A percentile compares a stretch with the other conserved stretches of the same genome.
phyloP scores from a whole-genome alignment of 2,329 filamentous ascomycete genomes.

The Chaetomium olivaceum region DNA sequence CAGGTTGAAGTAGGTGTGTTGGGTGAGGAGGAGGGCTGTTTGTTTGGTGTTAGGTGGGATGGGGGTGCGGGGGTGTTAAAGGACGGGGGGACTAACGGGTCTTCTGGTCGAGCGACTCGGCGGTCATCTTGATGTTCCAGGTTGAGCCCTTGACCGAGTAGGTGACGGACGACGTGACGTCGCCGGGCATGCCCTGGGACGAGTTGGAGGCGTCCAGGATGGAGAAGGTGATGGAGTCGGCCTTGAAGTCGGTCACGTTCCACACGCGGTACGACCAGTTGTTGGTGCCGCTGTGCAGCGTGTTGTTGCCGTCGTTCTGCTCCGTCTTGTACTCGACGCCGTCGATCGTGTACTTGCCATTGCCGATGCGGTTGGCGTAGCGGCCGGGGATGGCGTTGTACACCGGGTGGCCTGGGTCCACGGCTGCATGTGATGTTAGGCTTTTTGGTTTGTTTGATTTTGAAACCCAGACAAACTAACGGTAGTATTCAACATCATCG shows the following conservation, averaged over 20 bases:
- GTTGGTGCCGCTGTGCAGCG: constrained; percentile 59
- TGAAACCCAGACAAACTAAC: constrained; percentile 33
- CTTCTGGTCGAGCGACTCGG: constrained; percentile 51
- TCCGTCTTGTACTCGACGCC: constrained; percentile 53
- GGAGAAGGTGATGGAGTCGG: constrained; percentile 64
- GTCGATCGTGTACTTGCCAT: constrained; percentile 57
- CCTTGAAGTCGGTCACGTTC: constrained; percentile 57
- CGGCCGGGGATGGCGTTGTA: constrained; percentile 63
- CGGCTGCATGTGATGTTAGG: constrained; percentile 36
- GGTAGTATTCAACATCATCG: constrained; percentile 61
- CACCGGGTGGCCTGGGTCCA: constrained; percentile 56
- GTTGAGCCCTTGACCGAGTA: constrained; percentile 59
- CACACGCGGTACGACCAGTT: constrained; percentile 66
- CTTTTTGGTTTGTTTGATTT: background rate
- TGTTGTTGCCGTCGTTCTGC: constrained; percentile 56
- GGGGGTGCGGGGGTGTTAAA: too few species aligned
- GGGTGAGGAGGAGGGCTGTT: constrained; percentile 61
- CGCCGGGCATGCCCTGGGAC: constrained; percentile 61
- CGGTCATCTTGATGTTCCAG: constrained; percentile 62
- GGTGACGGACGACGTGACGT: constrained; percentile 61
- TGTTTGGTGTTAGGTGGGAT: background rate
- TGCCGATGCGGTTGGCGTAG: constrained; percentile 65
- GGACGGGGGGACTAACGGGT: constrained; percentile 40
- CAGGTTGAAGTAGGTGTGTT: constrained; percentile 69
- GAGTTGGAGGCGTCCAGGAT: constrained; percentile 60